Conservation (phyloP, 768 basidiomycete species). For the Naganishia randhawae region DNA sequence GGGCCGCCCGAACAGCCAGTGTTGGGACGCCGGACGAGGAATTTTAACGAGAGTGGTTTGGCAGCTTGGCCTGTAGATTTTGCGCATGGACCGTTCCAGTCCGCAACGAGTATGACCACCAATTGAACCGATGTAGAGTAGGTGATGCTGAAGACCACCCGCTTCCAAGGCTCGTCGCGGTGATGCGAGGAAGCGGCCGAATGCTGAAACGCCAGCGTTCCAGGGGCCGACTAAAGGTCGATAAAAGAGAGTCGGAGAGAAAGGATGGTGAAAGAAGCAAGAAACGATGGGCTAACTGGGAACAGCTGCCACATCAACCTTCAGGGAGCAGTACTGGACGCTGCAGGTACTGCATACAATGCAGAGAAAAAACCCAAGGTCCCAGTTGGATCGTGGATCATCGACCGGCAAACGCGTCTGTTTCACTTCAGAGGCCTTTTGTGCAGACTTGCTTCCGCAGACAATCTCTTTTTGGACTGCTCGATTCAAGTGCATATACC, state of each 20-base stretch:
- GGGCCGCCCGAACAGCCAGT: not conserved
- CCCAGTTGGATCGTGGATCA: no score
- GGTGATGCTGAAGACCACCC: not conserved
- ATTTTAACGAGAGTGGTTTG: not conserved
- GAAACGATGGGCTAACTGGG: not conserved
- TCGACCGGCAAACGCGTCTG: no score
- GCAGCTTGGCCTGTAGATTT: not conserved
- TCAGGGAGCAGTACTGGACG: no score
- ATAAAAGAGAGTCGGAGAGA: not conserved
- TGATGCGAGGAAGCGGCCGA: not conserved
- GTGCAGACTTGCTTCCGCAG: not conserved
- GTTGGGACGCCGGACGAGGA: not conserved
- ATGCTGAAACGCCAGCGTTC: conserved; percentile 14
- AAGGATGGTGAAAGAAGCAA: conserved; percentile 5
- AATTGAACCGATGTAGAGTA: not conserved
- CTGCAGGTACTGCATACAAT: not conserved
- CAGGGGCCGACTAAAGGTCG: not conserved
- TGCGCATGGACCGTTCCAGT: not conserved
- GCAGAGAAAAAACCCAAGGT: no score
- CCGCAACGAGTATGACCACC: not conserved
- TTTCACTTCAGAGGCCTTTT: not conserved
- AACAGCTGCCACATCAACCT: not conserved
- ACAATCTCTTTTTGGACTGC: no score
- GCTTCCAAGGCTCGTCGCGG: not conserved
- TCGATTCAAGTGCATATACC: no score